phyloP scores from a whole-genome alignment of 352 stramenopile genomes.

The Phytopythium kandeliae region DNA sequence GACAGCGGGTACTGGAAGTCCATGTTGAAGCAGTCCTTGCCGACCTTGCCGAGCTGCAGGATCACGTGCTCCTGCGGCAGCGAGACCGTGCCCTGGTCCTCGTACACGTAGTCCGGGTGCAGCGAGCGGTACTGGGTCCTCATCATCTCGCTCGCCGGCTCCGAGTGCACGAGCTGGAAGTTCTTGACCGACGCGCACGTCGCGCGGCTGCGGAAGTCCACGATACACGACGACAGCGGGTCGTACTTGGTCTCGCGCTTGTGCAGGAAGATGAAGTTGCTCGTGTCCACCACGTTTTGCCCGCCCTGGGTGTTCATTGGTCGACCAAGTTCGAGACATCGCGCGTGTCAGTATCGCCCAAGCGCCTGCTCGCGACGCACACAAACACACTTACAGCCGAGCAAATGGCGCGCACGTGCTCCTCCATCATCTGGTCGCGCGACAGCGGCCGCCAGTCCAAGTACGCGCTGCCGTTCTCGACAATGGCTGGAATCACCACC shows the following conservation, averaged over 20 bases:
- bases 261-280: slow-evolving; percentile 81
- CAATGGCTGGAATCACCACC: slow-evolving; percentile 67
- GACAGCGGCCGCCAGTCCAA: slow-evolving; percentile 70
- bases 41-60: slow-evolving; percentile 83
- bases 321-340: slow-evolving; percentile 1
- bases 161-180: slow-evolving; percentile 89
- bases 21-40: slow-evolving; percentile 94
- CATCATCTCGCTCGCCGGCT: slow-evolving; percentile 63
- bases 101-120: slow-evolving; percentile 69
- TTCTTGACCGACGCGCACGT: slow-evolving; percentile 91
- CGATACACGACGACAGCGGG: slow-evolving; percentile 87
- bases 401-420: slow-evolving; percentile 58
- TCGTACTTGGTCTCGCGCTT: slow-evolving; percentile 89
- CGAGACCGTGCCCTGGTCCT: slow-evolving; percentile 81
- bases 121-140: slow-evolving; percentile 63
- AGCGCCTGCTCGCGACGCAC: not conserved
- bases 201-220: slow-evolving; percentile 90
- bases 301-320: slow-evolving; percentile 30
- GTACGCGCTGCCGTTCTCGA: slow-evolving; percentile 52
- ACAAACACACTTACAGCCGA: slow-evolving; percentile 32
- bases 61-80: slow-evolving; percentile 78
- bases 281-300: slow-evolving; percentile 74
- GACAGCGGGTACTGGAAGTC: slow-evolving; percentile 92
- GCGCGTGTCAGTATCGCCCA: not conserved
- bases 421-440: slow-evolving; percentile 75